These are phyloP conservation scores for Colletotrichum sp. DNA, from an alignment of 2,329 filamentous ascomycete species.

Conservation along the genomic window DNA sequence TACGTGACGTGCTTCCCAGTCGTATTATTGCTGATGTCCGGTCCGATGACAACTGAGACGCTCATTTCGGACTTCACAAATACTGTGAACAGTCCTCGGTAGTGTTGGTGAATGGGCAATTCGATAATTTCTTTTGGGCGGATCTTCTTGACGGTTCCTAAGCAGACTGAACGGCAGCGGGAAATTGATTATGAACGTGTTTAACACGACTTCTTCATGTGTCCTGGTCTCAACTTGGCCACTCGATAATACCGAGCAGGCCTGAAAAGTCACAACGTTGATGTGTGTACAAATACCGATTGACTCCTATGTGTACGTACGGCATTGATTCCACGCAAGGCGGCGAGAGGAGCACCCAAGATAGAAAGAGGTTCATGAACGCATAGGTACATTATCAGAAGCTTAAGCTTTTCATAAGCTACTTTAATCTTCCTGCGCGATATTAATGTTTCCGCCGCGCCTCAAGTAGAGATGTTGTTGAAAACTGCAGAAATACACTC, in stretches of 20 bases:
- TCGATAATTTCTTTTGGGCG: not conserved
- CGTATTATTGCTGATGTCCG: not conserved
- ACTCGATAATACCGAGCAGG: not conserved
- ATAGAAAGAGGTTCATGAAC: not conserved
- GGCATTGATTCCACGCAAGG: not conserved
- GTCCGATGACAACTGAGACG: not conserved
- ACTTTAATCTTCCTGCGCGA: not conserved
- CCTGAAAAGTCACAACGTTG: fast-evolving
- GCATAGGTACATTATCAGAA: not conserved
- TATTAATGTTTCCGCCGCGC: not conserved
- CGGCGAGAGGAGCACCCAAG: not conserved
- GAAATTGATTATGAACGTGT: fast-evolving
- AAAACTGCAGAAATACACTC: not conserved
- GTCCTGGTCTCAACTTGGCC: not conserved
- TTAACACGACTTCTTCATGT: not conserved
- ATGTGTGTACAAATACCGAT: fast-evolving
- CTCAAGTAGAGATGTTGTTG: not conserved
- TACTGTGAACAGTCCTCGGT: not conserved
- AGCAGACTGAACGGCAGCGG: not conserved
- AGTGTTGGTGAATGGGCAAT: not conserved
- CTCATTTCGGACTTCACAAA: fast-evolving
- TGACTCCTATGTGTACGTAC: fast-evolving
- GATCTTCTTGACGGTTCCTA: not conserved
- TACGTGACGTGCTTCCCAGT: not conserved
- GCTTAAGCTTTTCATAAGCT: not conserved